A percentile compares a stretch with the other conserved stretches of the same genome.
Evolutionary conservation across 164 flowering plant species (phyloP).

Genomic region (Stephania cephalantha): DNA sequence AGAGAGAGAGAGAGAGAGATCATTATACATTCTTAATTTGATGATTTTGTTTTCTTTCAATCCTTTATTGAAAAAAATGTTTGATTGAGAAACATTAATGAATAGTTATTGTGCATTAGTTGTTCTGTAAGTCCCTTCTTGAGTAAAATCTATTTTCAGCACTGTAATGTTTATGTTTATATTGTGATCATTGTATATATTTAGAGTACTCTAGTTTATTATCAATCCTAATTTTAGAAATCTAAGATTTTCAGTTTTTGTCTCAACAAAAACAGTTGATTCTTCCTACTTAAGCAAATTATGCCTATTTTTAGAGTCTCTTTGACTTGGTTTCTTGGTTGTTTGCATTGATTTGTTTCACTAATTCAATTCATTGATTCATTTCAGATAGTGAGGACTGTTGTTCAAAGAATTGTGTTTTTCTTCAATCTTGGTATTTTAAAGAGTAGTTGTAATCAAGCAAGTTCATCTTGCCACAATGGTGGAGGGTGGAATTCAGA

Average conservation of each 20-base stretch:
- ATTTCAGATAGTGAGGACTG: background rate
- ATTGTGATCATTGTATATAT: background rate
- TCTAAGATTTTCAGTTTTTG: background rate
- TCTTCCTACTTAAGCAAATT: background rate
- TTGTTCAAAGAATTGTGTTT: background rate
- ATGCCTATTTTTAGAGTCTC: background rate
- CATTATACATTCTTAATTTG: no score
- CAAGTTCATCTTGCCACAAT: constrained; percentile 1
- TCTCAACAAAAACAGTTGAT: background rate
- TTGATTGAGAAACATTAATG: background rate
- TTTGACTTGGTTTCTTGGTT: background rate
- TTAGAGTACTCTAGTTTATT: background rate
- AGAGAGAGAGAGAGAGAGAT: no score
- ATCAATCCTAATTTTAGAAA: background rate
- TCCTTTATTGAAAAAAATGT: background rate
- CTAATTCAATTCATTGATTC: background rate
- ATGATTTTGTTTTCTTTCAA: background rate
- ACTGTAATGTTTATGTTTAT: background rate
- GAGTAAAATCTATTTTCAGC: background rate
- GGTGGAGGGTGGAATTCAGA: constrained; percentile 48
- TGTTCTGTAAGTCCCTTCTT: background rate
- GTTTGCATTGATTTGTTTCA: background rate
- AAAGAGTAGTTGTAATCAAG: background rate
- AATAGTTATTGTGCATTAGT: background rate
- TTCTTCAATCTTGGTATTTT: background rate